phyloP scores from a whole-genome alignment of 306 rosid genomes.

The Acmispon strigosus region DNA sequence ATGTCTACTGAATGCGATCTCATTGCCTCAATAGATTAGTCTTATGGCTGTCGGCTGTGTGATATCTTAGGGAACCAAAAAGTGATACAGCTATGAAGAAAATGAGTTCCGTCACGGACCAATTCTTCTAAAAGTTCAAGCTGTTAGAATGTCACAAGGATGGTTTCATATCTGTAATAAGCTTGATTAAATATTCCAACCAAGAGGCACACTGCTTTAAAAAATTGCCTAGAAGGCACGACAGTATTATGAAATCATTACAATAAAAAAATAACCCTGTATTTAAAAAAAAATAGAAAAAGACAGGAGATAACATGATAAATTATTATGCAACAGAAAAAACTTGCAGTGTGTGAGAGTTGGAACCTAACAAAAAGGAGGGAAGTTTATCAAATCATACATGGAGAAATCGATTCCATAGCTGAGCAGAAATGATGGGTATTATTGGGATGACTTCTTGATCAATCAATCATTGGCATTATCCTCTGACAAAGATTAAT shows the following conservation, averaged over 20 bases:
- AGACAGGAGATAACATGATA: slow-evolving; percentile 8
- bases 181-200: background rate
- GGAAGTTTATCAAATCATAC: slow-evolving; percentile 24
- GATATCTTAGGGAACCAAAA: no score
- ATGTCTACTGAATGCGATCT: no score
- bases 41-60: no score
- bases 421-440: slow-evolving; percentile 54
- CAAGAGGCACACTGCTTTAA: background rate
- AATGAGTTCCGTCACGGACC: background rate
- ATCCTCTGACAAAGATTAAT: slow-evolving; percentile 51
- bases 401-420: slow-evolving; percentile 69
- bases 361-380: background rate
- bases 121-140: background rate
- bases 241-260: no score
- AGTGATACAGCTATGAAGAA: background rate
- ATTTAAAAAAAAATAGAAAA: background rate
- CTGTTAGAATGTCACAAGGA: background rate
- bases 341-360: background rate
- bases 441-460: slow-evolving; percentile 88
- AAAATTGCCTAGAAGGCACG: background rate
- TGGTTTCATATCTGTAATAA: background rate
- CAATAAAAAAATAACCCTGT: no score
- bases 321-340: background rate
- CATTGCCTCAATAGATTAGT: no score
- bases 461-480: slow-evolving; percentile 82